Evolutionary conservation across 2,329 filamentous ascomycete genomes (phyloP).

Genomic region (Akanthomyces dipterigenus): DNA sequence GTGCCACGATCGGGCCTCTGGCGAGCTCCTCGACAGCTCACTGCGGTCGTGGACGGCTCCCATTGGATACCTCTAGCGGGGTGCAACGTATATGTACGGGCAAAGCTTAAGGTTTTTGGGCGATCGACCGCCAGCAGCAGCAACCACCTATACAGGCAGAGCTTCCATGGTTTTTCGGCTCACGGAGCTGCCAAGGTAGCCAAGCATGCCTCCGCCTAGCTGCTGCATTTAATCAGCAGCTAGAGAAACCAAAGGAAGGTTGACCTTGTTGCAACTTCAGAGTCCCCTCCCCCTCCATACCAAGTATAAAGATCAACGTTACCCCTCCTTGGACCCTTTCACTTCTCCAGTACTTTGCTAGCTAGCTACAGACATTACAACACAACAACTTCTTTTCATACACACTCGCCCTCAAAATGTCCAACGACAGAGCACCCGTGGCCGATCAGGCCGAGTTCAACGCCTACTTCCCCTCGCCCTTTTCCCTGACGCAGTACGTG

Average conservation of each 20-base stretch:
- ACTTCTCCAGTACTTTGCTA: too few relatives aligned
- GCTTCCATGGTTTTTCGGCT: not conserved
- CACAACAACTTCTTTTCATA: not conserved
- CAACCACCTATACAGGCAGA: too few relatives aligned
- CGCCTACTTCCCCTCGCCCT: slow-evolving; percentile 18
- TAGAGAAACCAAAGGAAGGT: not conserved
- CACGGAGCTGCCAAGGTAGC: not conserved
- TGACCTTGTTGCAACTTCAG: not conserved
- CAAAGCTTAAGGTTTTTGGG: not conserved
- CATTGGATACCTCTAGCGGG: not conserved
- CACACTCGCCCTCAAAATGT: not conserved
- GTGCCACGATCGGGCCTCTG: not conserved
- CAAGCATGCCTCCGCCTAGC: not conserved
- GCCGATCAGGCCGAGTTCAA: slow-evolving; percentile 18
- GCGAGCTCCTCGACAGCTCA: not conserved
- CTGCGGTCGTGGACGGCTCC: not conserved
- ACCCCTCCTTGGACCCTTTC: not conserved
- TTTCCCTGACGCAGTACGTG: slow-evolving; percentile 16
- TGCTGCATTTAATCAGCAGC: not conserved
- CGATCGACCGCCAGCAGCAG: not conserved
- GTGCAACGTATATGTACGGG: not conserved
- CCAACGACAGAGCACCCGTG: slow-evolving; percentile 14
- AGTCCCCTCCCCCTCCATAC: too few relatives aligned
- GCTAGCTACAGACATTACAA: not conserved
- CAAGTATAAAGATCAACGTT: not conserved